A percentile compares a stretch with the other conserved stretches of the same genome.
Evolutionary conservation across 176 grass and related monocot genomes (phyloP).

Genomic region (Chrysopogon serrulatus): DNA sequence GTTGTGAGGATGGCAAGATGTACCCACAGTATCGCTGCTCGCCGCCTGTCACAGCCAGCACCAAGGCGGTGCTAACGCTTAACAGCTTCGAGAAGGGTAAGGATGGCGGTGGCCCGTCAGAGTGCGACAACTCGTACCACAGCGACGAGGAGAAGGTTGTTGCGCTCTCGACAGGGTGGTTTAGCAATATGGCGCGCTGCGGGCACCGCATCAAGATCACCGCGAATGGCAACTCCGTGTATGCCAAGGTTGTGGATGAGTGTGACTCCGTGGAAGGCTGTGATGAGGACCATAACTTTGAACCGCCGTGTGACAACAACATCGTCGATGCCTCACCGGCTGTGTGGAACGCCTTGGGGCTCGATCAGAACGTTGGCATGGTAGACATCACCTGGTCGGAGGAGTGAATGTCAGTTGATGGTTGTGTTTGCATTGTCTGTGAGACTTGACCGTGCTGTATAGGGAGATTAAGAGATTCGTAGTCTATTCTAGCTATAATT

Average conservation of each 20-base stretch:
- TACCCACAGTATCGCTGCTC: too few species aligned
- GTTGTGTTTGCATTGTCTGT: background rate
- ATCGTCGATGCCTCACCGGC: slow-evolving; percentile 37
- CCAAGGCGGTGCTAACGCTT: too few species aligned
- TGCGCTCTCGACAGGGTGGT: slow-evolving; percentile 59
- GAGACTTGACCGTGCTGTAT: background rate
- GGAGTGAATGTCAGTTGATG: background rate
- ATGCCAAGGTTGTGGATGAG: slow-evolving; percentile 62
- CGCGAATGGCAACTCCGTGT: slow-evolving; percentile 17
- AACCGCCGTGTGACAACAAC: slow-evolving; percentile 43
- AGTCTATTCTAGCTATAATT: too few species aligned
- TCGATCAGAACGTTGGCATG: slow-evolving; percentile 7
- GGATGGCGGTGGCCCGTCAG: too few species aligned
- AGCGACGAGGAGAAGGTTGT: too few species aligned
- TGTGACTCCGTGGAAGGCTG: slow-evolving; percentile 54
- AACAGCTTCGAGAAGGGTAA: too few species aligned
- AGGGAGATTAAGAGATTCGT: too few species aligned
- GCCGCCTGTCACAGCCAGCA: too few species aligned
- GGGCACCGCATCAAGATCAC: slow-evolving; percentile 41
- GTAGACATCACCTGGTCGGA: slow-evolving; percentile 36
- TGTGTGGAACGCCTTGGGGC: slow-evolving; percentile 44
- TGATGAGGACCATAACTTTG: slow-evolving; percentile 27
- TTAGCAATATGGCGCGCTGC: slow-evolving; percentile 9
- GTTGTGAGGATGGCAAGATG: too few species aligned
- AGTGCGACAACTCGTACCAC: too few species aligned